Base-by-base conservation (phyloP, 768 basidiomycete genomes). In the Heimioporus sp. region DNA sequence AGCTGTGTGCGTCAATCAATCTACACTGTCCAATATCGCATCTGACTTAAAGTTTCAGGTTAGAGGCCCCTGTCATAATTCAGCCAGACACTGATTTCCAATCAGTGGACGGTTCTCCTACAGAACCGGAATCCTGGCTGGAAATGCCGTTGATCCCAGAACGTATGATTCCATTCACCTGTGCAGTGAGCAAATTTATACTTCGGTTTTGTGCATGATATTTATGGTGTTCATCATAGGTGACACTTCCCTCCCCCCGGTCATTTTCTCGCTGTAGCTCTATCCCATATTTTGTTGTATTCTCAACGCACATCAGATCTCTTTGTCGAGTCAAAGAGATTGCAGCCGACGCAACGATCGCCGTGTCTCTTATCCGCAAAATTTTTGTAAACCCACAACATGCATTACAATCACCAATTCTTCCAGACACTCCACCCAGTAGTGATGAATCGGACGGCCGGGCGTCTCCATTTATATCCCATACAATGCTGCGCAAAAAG, bases 281-380 rank as follows among this genome's bases (percentile, higher is more conserved):
- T n/a, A 78, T 90, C 54, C 80, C 86, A 12, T 88, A 82, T 60
- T 89, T 82, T 59, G 84, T 87, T 46, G 83, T 88, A 28, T 88
- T 88, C 68, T 80, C 80, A 10, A 87, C 87, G 30, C 79, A 69
- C 9, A 80, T 83, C 16, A 74, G 81, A 37, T 84, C 81, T 16
- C 66, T 73, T 2, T 56, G 67, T 11, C 69, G 88, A 31, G 77
- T 82, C 10, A 77, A 76, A 52, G 86, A 89, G 61, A 86, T 89
- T 34, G 81, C 85, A 9, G 61, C 83, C 5, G 86, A 88, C 62
- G 83, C 87, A 7, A 86, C 85, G 12, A 81, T 87, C 31, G 79
- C 79, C n/a, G 79, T 87, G 11, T 82, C 82, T 0, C 73, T 90
- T 21, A 64, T 82, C 55, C 83, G 85, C 34, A 79, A 83, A 62